Evolutionary conservation across 495 filamentous ascomycete genomes (phyloP), one percentile per base, ranked within the genome.

Genomic region (Rusavskia elegans): DNA sequence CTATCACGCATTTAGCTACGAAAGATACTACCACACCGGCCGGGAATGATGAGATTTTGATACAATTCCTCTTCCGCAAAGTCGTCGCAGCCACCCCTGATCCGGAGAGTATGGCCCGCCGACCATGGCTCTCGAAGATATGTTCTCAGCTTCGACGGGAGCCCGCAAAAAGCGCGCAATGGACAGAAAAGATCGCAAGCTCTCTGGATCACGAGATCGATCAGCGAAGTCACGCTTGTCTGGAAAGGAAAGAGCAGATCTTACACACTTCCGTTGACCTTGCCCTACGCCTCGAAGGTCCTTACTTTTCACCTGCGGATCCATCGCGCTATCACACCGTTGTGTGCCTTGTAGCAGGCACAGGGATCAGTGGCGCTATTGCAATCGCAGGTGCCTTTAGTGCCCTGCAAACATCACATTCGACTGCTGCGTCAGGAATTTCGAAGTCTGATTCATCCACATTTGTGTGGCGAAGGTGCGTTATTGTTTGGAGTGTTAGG

Each of bases 51-150:
- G 50, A 59, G 19, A 48, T 66, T 36, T 38, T 48, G 9, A 60
- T 66, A 10, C 57, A 66, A 55, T 66, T 64, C 21, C 60, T 66
- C 36, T 64, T 64, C 51, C 62, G 63, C 30, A 62, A 59, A 48
- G 36, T 44, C 19, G 23, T 38, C 17, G 20, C 35, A 10, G 32
- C 48, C 14, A 20, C 25, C 5, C 25, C 40, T 19, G 38, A 13
- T 13, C 19, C 1, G 7, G 17, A 23, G 21, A 46, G 29, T 20
- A 46, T 29, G 7, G 0, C 41, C 52, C 25, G 32, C 48, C 29
- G 49, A 11, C 20, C 39, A 2, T 21, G 39, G n/a, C 39, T 42
- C 10, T 54, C 45, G 29, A 46, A 13, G 17, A 48, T 3, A 23
- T 25, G 1, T 7, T 41, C 40, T 11, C 36, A 32, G 23, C 35